A percentile compares a stretch with the other conserved stretches of the same genome.
These are phyloP conservation scores for Phaeosphaeriaceae sp. DNA, from an alignment of 2,329 filamentous ascomycete species.

Conservation along the genomic window DNA sequence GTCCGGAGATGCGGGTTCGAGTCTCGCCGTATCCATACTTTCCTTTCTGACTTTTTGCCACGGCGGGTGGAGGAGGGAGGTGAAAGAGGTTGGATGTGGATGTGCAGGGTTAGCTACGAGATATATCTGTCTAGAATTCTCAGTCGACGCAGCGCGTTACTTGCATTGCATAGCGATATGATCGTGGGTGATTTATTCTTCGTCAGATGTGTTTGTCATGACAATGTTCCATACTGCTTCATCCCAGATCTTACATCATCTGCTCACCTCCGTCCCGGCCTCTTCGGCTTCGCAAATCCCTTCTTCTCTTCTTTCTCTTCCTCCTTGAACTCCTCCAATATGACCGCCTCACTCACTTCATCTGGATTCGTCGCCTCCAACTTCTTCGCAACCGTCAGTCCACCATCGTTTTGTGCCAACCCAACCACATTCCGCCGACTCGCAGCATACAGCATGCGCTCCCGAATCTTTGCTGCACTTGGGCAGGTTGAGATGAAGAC, in stretches of 20 bases:
- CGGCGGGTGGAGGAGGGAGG: no score
- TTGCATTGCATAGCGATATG: no score
- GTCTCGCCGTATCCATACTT: background rate
- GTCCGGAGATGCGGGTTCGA: background rate
- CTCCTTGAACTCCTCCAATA: conserved; percentile 73
- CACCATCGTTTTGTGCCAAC: conserved; percentile 71
- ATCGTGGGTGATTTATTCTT: no score
- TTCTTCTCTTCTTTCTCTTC: conserved; percentile 73
- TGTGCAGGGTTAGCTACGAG: no score
- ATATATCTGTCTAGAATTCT: no score
- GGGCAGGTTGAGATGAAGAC: conserved; percentile 88
- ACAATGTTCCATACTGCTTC: no score
- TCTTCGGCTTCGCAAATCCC: conserved; percentile 79
- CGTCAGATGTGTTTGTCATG: no score
- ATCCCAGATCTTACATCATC: no score
- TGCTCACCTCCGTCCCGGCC: conserved; percentile 69
- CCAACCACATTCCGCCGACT: conserved; percentile 67
- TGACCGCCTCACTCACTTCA: conserved; percentile 73
- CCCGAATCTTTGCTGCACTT: conserved; percentile 75
- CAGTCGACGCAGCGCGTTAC: no score
- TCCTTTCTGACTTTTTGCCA: background rate
- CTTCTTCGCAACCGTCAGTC: conserved; percentile 73
- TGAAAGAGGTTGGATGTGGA: no score
- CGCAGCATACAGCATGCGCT: conserved; percentile 83
- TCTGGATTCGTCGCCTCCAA: conserved; percentile 70